Evolutionary conservation across 2,329 filamentous ascomycete species (phyloP), one percentile per base, ranked within the genome.

Genomic region (Chaetothyriales sp.): DNA sequence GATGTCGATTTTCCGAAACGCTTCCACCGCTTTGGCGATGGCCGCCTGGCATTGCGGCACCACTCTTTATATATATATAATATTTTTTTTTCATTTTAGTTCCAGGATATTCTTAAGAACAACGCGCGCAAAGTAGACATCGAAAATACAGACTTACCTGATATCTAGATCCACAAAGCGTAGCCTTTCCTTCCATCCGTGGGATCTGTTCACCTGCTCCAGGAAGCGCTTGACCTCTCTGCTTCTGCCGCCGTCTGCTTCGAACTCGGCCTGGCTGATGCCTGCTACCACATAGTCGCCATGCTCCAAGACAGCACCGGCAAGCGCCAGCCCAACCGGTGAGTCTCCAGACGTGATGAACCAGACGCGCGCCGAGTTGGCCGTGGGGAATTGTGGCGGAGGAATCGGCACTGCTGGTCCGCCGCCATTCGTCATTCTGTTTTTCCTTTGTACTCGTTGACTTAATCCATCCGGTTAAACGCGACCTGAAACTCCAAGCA

Each of bases 261-360:
- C 84, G 56, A 89, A 82, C 66, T 92, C 86, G 48, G 77, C 72
- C 2, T 86, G 83, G 46, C 85, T 80, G 32, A 95, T 75, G 49
- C 89, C 92, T 4, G 87, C 84, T 46, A 90, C 83, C 46, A 94
- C 84, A 64, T 84, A 89, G 67, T 96, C 92, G 47, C 92, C 90
- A 67, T 95, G 88, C n/a, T 80, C 79, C 46, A 96, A 81, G 44
- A 94, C 75, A 60, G 86, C 79, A 50, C 84, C 80, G 49, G 87
- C 84, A 52, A 95, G 76, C 45, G 86, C 83, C 53, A 95, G 84
- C 49, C 83, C 83, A 56, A 95, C 77, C 10, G 90, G 87, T 36
- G 87, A 90, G 53, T 90, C 78, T 32, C 86, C 86, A 53, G 86
- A 83, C 9, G 89, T 95, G 57, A 98, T 73, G 63, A 98, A 81